Conservation (phyloP, 176 grass and related monocot genomes). For the Microstegium vimineum region DNA sequence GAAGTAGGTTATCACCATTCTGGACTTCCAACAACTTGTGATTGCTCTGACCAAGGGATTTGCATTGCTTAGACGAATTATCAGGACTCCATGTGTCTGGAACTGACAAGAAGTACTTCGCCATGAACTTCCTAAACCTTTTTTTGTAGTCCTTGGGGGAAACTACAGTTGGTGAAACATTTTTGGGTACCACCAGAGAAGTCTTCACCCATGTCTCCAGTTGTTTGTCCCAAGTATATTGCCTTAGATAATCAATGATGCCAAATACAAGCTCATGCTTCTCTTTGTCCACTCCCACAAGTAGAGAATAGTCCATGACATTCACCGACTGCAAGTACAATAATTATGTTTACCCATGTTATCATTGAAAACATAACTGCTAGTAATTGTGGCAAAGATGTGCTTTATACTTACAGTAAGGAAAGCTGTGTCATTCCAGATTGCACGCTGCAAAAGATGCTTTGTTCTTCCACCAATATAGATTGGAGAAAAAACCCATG, state of each 20-base stretch:
- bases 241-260: constrained; percentile 89
- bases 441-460: constrained; percentile 88
- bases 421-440: constrained; percentile 97
- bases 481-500: constrained; percentile 73
- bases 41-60: constrained; percentile 55
- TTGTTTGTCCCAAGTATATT: constrained; percentile 97
- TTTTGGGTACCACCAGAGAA: constrained; percentile 83
- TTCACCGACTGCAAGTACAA: constrained; percentile 71
- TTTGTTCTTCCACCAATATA: constrained; percentile 94
- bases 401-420: constrained; percentile 75
- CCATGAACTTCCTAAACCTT: constrained; percentile 87
- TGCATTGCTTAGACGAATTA: constrained; percentile 39
- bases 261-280: constrained; percentile 85
- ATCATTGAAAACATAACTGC: constrained; percentile 22
- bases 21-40: constrained; percentile 37
- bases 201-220: constrained; percentile 86
- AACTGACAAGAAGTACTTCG: constrained; percentile 71
- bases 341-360: constrained; percentile 22
- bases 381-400: constrained; percentile 9
- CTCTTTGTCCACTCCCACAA: constrained; percentile 81
- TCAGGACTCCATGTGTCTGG: constrained; percentile 75
- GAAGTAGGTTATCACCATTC: constrained; percentile 21
- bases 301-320: constrained; percentile 95
- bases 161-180: constrained; percentile 71
- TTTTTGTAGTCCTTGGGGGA: constrained; percentile 90